Conservation (phyloP, 225 moss, liverwort and hornwort genomes). For the Takakia lepidozioides region DNA sequence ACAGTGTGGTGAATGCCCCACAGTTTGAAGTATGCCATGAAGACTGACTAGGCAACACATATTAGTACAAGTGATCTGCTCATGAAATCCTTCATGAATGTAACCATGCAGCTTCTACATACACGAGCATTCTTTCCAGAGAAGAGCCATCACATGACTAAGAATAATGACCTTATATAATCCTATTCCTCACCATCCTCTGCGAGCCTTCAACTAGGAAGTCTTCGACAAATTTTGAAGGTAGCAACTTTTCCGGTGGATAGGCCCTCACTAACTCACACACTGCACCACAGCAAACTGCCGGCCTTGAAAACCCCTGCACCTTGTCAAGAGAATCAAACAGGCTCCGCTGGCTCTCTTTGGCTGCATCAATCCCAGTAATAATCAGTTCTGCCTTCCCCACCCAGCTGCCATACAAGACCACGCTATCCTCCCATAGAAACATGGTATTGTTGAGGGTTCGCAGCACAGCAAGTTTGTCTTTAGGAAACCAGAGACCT, state of each 20-base stretch:
- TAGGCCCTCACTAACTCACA: constrained; percentile 60
- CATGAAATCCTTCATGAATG: no score
- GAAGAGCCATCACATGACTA: no score
- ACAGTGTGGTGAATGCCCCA: no score
- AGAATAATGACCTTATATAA: no score
- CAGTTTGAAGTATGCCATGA: no score
- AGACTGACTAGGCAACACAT: no score
- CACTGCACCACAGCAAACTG: constrained; percentile 57
- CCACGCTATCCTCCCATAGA: constrained; percentile 47
- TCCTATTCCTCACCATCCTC: background rate
- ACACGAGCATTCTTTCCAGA: no score
- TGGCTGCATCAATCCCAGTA: constrained; percentile 34
- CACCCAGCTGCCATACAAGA: constrained; percentile 16
- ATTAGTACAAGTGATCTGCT: no score
- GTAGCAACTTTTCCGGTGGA: constrained; percentile 50
- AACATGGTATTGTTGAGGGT: constrained; percentile 74
- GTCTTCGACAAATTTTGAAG: constrained; percentile 37
- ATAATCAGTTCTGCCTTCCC: constrained; percentile 20
- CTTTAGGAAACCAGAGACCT: constrained; percentile 28
- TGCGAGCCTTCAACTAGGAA: constrained; percentile 15
- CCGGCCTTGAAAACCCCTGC: constrained; percentile 19
- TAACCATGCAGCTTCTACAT: no score
- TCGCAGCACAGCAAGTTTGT: constrained; percentile 36
- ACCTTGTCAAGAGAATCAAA: constrained; percentile 36
- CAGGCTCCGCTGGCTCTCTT: constrained; percentile 47